These are phyloP conservation scores for Carex kokanica DNA, from an alignment of 176 grass and related monocot genomes.

Conservation along the genomic window DNA sequence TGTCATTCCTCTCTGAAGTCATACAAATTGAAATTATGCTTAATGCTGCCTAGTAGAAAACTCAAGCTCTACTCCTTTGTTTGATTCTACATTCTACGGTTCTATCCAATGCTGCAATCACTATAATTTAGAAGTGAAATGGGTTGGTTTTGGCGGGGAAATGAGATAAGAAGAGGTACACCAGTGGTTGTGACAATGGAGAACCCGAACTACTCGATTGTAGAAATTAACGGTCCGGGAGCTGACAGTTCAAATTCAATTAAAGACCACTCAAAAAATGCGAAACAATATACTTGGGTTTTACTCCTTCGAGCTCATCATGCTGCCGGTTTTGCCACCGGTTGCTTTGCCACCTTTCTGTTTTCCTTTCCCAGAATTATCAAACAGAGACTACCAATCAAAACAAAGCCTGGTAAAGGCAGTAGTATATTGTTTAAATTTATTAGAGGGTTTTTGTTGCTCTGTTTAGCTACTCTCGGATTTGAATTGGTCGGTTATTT, in stretches of 20 bases:
- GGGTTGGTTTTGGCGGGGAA: not conserved
- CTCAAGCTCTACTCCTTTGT: not conserved
- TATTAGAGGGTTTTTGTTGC: constrained; percentile 47
- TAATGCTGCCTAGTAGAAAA: not conserved
- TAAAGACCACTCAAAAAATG: constrained; percentile 54
- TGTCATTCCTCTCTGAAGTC: not conserved
- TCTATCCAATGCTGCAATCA: not conserved
- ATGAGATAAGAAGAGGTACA: constrained; percentile 30
- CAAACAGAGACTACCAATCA: constrained; percentile 44
- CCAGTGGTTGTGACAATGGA: constrained; percentile 78
- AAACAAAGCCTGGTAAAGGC: constrained; percentile 51
- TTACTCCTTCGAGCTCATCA: constrained; percentile 68
- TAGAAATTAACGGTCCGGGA: constrained; percentile 40
- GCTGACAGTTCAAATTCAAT: constrained; percentile 30
- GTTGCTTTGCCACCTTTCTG: constrained; percentile 46
- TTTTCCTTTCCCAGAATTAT: constrained; percentile 45
- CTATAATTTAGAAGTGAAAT: not conserved
- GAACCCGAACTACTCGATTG: constrained; percentile 79
- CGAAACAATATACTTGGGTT: constrained; percentile 83
- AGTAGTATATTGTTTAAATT: constrained; percentile 47
- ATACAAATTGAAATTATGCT: not conserved
- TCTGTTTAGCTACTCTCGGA: constrained; percentile 56
- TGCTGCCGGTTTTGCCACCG: constrained; percentile 49
- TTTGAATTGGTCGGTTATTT: constrained; percentile 60
- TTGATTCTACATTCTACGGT: not conserved